A percentile compares a stretch with the other conserved stretches of the same genome.
Conservation (phyloP, 1,284 basidiomycete genomes). For the Thelephora terrestris region DNA sequence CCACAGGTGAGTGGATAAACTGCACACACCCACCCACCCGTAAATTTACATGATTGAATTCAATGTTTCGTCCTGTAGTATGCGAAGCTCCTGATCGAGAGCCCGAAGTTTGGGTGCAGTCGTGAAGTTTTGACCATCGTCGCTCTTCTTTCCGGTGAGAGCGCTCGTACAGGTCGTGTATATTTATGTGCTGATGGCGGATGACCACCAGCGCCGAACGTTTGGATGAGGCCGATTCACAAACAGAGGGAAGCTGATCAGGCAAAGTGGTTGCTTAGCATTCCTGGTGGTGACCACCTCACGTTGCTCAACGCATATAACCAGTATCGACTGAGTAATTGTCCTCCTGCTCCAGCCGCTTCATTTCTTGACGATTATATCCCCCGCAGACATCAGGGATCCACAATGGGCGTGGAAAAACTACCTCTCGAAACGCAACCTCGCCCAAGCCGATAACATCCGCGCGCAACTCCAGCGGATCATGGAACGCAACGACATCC, state of each 20-base stretch:
- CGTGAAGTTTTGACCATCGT: slow-evolving; percentile 95
- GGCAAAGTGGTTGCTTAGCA: slow-evolving; percentile 75
- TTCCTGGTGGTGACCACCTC: slow-evolving; percentile 87
- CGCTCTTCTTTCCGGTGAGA: slow-evolving; percentile 83
- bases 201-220: slow-evolving; percentile 57
- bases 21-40: neutral
- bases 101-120: slow-evolving; percentile 92
- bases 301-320: slow-evolving; percentile 90
- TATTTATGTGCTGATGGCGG: neutral
- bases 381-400: neutral
- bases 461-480: neutral
- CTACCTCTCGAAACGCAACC: neutral
- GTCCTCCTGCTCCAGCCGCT: neutral
- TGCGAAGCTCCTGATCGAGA: slow-evolving; percentile 89
- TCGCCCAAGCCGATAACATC: neutral
- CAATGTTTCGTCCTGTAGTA: slow-evolving; percentile 30
- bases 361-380: too few relatives aligned
- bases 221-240: slow-evolving; percentile 80
- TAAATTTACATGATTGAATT: too few relatives aligned
- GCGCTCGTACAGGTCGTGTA: too few relatives aligned
- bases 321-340: slow-evolving; percentile 25
- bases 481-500: neutral
- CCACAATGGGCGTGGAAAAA: neutral
- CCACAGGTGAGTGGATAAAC: slow-evolving; percentile 49
- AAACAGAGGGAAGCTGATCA: slow-evolving; percentile 77